Conservation (phyloP, 306 rosid species). For the Acacia acuminata region DNA sequence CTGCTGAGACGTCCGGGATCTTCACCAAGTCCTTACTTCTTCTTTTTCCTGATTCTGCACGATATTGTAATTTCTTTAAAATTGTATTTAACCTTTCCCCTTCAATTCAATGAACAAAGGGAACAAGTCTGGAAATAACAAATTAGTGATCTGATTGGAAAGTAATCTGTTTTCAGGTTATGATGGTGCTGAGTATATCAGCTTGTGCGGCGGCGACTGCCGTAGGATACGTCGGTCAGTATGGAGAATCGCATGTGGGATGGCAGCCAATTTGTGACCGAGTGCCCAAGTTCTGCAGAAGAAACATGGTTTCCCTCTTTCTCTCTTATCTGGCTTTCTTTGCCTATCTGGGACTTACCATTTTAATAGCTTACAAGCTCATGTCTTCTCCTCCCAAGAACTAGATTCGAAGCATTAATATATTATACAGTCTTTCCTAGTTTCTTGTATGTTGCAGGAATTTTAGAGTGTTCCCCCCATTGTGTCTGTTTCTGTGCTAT, state of each 20-base stretch:
- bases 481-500: not conserved
- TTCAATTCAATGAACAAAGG: not conserved
- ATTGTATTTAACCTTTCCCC: not conserved
- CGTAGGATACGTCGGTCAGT: conserved; percentile 59
- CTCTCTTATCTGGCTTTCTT: conserved; percentile 62
- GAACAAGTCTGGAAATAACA: not conserved
- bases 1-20: conserved; percentile 32
- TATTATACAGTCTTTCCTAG: not conserved
- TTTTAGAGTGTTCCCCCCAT: not conserved
- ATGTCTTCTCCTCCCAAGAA: conserved; percentile 15
- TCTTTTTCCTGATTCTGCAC: conserved; percentile 48
- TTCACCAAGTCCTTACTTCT: conserved; percentile 11
- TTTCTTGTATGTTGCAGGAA: not conserved
- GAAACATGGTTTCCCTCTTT: conserved; percentile 34
- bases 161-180: conserved; percentile 35
- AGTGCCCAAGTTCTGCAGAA: conserved; percentile 61
- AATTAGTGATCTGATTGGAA: not conserved
- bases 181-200: conserved; percentile 55
- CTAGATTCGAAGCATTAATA: not conserved
- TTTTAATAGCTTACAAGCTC: conserved; percentile 44
- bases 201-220: conserved; percentile 77
- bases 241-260: conserved; percentile 53
- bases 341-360: conserved; percentile 50
- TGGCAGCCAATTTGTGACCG: conserved; percentile 58
- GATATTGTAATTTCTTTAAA: conserved; percentile 46